Conservation (phyloP, 164 flowering plant genomes). For the Vitis riparia region DNA sequence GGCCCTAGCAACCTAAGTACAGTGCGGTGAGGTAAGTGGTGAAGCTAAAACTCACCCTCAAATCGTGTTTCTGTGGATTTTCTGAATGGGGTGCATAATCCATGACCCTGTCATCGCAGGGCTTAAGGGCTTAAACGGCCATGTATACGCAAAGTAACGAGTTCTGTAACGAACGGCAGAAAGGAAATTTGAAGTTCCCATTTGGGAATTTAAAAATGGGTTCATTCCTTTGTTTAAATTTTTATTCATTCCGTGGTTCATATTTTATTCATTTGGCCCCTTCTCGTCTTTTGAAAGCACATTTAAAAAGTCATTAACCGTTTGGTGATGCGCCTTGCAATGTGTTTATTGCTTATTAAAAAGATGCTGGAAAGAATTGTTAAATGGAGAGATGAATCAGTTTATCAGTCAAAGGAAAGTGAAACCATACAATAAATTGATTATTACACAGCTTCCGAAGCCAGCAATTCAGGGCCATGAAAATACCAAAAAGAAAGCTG, state of each 20-base stretch:
- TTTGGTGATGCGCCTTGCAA: no score
- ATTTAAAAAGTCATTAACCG: no score
- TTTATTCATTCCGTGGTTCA: neutral
- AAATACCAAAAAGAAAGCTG: no score
- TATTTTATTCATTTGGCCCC: neutral
- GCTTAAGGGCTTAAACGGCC: neutral
- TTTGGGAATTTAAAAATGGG: constrained; percentile 3
- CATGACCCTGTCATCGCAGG: neutral
- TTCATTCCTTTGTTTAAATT: constrained; percentile 8
- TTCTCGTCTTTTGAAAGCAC: no score
- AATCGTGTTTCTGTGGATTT: neutral
- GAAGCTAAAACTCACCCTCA: neutral
- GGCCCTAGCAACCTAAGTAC: constrained; percentile 22
- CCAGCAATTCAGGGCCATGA: no score
- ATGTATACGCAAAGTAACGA: constrained; percentile 14
- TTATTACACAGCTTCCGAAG: no score
- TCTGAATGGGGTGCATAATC: neutral
- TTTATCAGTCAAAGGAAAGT: no score
- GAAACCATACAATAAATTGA: no score
- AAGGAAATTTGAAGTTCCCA: constrained; percentile 4
- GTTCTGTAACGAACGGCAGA: constrained; percentile 18
- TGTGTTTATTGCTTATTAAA: no score
- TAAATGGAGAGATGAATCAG: no score
- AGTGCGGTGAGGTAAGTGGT: constrained; percentile 8
- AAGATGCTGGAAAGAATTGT: no score